Conservation (phyloP, 2,329 filamentous ascomycete genomes). For the Aureobasidium sp. region DNA sequence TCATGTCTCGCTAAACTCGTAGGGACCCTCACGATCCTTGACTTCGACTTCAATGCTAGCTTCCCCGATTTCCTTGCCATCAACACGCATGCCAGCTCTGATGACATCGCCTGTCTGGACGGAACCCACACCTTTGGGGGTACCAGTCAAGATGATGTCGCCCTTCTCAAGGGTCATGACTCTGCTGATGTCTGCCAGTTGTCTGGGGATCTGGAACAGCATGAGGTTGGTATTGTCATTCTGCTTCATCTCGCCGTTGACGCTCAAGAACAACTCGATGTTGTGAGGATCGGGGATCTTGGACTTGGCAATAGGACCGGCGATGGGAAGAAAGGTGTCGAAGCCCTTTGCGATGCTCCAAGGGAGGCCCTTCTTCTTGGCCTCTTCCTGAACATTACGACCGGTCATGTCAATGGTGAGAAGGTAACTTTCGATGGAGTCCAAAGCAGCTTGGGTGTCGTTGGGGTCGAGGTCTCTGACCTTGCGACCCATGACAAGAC, state of each 20-base stretch:
- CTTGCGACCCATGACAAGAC: constrained; percentile 75
- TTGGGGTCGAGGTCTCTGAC: constrained; percentile 66
- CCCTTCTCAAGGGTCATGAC: constrained; percentile 92
- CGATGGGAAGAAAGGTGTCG: constrained; percentile 91
- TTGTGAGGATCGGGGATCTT: constrained; percentile 81
- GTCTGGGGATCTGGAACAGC: constrained; percentile 82
- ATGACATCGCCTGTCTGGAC: constrained; percentile 83
- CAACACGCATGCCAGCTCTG: constrained; percentile 71
- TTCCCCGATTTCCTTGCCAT: constrained; percentile 76
- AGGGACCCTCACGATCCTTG: constrained; percentile 68
- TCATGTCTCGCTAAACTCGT: constrained; percentile 57
- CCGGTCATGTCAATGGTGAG: constrained; percentile 96
- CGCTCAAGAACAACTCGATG: constrained; percentile 74
- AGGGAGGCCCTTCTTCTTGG: constrained; percentile 92
- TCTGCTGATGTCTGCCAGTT: constrained; percentile 83
- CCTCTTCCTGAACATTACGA: constrained; percentile 90
- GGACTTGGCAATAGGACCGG: constrained; percentile 69
- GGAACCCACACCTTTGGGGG: constrained; percentile 87
- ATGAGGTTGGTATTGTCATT: constrained; percentile 86
- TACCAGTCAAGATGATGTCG: constrained; percentile 93
- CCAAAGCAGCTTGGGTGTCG: constrained; percentile 69
- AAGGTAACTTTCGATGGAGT: constrained; percentile 79
- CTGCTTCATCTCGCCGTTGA: constrained; percentile 75
- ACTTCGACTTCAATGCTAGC: constrained; percentile 77
- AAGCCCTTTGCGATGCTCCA: constrained; percentile 98